Evolutionary conservation across 805 yeast species (phyloP).

Genomic region (Sungouiozyma intestinalis): DNA sequence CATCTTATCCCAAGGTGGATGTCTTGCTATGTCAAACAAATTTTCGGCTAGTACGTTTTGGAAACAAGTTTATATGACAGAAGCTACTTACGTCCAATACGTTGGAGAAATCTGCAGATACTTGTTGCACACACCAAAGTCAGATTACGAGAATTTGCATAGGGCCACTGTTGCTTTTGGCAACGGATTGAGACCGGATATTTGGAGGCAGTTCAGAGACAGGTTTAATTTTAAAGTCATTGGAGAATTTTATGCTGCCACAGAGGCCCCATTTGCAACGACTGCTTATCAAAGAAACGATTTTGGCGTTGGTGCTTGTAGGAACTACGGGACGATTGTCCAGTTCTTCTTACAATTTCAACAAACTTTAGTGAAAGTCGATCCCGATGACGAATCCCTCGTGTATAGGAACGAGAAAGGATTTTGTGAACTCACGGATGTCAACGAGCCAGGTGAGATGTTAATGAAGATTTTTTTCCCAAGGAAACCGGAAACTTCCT

Average conservation of each 20-base stretch:
- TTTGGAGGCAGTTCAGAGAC: constrained; percentile 72
- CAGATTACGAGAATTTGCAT: constrained; percentile 58
- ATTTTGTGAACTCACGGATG: constrained; percentile 41
- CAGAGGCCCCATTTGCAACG: constrained; percentile 85
- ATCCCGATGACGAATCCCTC: constrained; percentile 65
- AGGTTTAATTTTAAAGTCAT: constrained; percentile 65
- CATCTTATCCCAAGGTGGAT: constrained; percentile 53
- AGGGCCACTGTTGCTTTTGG: constrained; percentile 67
- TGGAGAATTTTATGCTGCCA: constrained; percentile 90
- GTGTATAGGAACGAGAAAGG: constrained; percentile 66
- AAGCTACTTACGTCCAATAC: constrained; percentile 78
- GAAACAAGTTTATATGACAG: constrained; percentile 68
- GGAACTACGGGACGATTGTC: constrained; percentile 60
- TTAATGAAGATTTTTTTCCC: constrained; percentile 63
- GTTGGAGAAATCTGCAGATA: constrained; percentile 95
- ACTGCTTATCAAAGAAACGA: constrained; percentile 71
- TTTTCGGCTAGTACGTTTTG: constrained; percentile 80
- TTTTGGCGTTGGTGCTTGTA: constrained; percentile 79
- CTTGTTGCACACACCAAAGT: constrained; percentile 52
- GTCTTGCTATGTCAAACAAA: constrained; percentile 67
- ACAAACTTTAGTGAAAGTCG: constrained; percentile 61
- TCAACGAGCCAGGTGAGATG: constrained; percentile 77
- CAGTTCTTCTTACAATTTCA: constrained; percentile 40
- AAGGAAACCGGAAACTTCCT: constrained; percentile 56
- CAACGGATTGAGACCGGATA: constrained; percentile 81